These are phyloP conservation scores for Dictyostelium capitatum DNA, from an alignment of 78 protist genomes.

Conservation along the genomic window DNA sequence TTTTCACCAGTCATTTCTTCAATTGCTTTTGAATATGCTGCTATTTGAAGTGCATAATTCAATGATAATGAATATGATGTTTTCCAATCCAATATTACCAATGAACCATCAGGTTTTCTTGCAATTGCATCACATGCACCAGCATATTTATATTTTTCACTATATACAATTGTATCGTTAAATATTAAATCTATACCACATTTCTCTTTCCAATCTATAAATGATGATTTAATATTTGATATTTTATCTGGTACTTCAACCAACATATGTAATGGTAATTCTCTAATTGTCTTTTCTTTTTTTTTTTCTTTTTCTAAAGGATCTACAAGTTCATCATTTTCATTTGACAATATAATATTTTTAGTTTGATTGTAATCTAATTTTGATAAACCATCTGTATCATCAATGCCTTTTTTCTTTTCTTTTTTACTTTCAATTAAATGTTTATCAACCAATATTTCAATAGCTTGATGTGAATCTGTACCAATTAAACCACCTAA, in stretches of 20 bases:
- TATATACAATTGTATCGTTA: constrained; percentile 33
- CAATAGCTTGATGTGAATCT: background rate
- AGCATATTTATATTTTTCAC: constrained; percentile 19
- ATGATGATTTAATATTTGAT: background rate
- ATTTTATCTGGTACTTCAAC: background rate
- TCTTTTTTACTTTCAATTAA: background rate
- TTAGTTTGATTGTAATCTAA: no score
- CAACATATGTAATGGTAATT: background rate
- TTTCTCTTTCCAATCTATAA: background rate
- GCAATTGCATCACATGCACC: constrained; percentile 71
- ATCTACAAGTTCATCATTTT: background rate
- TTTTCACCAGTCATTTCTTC: constrained; percentile 56
- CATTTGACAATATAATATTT: background rate
- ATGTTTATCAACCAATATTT: background rate
- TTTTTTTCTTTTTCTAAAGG: background rate
- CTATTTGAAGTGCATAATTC: constrained; percentile 37
- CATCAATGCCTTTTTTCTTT: background rate
- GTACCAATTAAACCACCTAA: background rate
- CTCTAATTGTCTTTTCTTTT: background rate
- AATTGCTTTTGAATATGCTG: constrained; percentile 68
- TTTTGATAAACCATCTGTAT: no score
- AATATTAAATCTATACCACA: background rate
- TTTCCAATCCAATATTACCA: constrained; percentile 64
- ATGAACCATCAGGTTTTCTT: constrained; percentile 18
- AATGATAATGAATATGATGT: background rate